Evolutionary conservation across 2,329 filamentous ascomycete species (phyloP).

Genomic region (Aspergillus tanneri): DNA sequence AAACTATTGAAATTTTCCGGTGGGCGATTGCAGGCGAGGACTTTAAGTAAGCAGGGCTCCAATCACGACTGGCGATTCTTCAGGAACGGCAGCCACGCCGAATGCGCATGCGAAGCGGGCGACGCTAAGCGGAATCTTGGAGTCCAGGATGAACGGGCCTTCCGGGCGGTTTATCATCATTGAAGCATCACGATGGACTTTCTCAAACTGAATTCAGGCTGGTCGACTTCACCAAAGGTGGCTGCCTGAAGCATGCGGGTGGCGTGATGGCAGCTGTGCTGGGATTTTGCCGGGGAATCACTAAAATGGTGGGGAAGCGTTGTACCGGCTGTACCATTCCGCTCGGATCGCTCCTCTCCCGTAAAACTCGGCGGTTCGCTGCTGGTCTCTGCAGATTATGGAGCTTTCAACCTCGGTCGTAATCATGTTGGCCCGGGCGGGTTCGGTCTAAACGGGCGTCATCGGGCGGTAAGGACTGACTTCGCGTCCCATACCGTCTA

Average conservation of each 20-base stretch:
- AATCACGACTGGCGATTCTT: constrained; percentile 59
- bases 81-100: constrained; percentile 64
- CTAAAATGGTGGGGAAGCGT: constrained; percentile 23
- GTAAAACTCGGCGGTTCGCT: constrained; percentile 14
- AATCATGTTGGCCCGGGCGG: constrained; percentile 37
- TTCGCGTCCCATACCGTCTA: constrained; percentile 20
- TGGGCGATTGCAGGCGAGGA: constrained; percentile 72
- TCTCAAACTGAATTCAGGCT: constrained; percentile 20
- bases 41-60: constrained; percentile 73
- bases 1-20: constrained; percentile 30
- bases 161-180: constrained; percentile 2
- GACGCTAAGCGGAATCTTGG: background rate
- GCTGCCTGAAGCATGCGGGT: too few relatives aligned
- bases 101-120: constrained; percentile 53
- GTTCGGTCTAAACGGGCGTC: constrained; percentile 29
- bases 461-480: constrained; percentile 20
- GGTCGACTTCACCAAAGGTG: constrained; percentile 30
- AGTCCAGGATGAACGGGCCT: constrained; percentile 21
- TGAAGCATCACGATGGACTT: constrained; percentile 17
- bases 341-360: constrained; percentile 10
- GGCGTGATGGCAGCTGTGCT: too few relatives aligned
- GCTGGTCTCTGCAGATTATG: constrained; percentile 29
- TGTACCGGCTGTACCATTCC: constrained; percentile 2
- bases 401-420: constrained; percentile 34
- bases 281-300: too few relatives aligned